phyloP scores from a whole-genome alignment of 2,329 filamentous ascomycete species.

The Venturia aucupariae region DNA sequence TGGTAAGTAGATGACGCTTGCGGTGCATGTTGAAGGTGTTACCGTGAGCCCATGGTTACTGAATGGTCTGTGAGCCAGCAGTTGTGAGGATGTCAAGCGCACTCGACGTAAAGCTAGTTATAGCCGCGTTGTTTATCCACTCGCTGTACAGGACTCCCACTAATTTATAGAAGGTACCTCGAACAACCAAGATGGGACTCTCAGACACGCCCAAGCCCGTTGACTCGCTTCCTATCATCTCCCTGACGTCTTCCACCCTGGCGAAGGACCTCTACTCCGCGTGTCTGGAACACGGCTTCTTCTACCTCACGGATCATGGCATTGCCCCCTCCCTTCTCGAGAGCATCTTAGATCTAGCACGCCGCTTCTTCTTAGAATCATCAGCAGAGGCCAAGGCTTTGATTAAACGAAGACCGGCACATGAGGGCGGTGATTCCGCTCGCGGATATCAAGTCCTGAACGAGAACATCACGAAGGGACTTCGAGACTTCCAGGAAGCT shows the following conservation, averaged over 20 bases:
- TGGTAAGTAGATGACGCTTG: no score
- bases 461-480: slow-evolving; percentile 29
- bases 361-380: slow-evolving; percentile 26
- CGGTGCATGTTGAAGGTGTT: no score
- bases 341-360: slow-evolving; percentile 24
- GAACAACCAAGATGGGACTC: not conserved
- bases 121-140: no score
- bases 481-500: slow-evolving; percentile 30
- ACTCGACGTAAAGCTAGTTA: no score
- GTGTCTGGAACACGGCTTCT: slow-evolving; percentile 33
- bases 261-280: slow-evolving; percentile 27
- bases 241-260: slow-evolving; percentile 1
- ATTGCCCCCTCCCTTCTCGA: slow-evolving; percentile 24
- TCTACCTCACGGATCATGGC: slow-evolving; percentile 35
- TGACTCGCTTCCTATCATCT: slow-evolving; percentile 58
- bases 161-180: no score
- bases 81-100: no score
- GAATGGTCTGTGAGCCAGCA: no score
- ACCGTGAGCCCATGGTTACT: no score
- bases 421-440: slow-evolving; percentile 28
- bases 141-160: no score
- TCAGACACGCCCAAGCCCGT: not conserved
- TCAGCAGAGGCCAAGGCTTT: slow-evolving; percentile 24
- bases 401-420: slow-evolving; percentile 27
- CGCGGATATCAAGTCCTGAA: slow-evolving; percentile 30